Evolutionary conservation across 805 yeast species (phyloP).

Genomic region (Debaryomyces prosopidis): DNA sequence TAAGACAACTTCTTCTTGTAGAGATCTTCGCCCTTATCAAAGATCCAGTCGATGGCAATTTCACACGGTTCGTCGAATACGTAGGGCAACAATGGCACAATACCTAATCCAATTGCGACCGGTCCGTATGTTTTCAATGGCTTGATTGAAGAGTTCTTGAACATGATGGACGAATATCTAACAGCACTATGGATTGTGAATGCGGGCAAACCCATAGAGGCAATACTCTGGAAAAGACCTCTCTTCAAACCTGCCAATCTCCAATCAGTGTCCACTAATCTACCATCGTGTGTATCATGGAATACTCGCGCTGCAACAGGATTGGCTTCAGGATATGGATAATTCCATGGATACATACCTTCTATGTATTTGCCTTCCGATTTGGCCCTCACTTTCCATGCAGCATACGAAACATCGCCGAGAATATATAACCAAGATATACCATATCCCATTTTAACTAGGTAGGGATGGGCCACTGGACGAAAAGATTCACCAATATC

Average conservation of each 20-base stretch:
- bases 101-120: conserved; percentile 71
- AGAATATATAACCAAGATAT: conserved; percentile 74
- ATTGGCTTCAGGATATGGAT: conserved; percentile 42
- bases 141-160: conserved; percentile 55
- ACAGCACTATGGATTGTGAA: conserved; percentile 80
- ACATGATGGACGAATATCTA: conserved; percentile 61
- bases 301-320: conserved; percentile 37
- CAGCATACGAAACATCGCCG: conserved; percentile 72
- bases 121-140: conserved; percentile 67
- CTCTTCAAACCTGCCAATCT: conserved; percentile 62
- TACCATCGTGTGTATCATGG: conserved; percentile 18
- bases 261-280: conserved; percentile 60
- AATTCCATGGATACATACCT: conserved; percentile 70
- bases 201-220: conserved; percentile 86
- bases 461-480: conserved; percentile 70
- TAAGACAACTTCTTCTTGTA: conserved; percentile 14
- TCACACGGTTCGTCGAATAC: conserved; percentile 84
- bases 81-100: conserved; percentile 77
- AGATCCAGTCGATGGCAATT: conserved; percentile 59
- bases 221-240: conserved; percentile 78
- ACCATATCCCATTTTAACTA: conserved; percentile 69
- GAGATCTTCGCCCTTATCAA: conserved; percentile 49
- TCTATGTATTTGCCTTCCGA: conserved; percentile 63
- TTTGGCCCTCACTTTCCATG: conserved; percentile 70
- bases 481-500: conserved; percentile 87